Conservation (phyloP, 768 basidiomycete genomes). For the Infundibulicybe gibba region DNA sequence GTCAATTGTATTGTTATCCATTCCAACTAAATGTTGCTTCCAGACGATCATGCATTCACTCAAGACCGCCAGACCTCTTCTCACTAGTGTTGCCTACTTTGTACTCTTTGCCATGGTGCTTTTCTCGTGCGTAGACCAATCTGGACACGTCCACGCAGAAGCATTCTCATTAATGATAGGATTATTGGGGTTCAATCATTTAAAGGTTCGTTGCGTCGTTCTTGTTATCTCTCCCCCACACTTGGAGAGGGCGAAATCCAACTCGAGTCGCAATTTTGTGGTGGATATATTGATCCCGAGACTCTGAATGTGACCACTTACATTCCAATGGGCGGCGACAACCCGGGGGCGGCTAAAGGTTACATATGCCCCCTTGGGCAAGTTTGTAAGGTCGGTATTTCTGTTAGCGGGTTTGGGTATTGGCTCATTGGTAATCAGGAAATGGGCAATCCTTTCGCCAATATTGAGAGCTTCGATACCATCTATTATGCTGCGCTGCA, state of each 20-base stretch:
- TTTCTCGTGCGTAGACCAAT: constrained; percentile 65
- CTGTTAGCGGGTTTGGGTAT: background rate
- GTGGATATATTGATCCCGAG: constrained; percentile 69
- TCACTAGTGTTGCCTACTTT: constrained; percentile 88
- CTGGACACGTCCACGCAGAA: constrained; percentile 47
- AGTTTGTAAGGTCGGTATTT: constrained; percentile 59
- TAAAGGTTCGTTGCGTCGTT: constrained; percentile 74
- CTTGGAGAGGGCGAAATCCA: constrained; percentile 48
- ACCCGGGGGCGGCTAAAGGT: constrained; percentile 52
- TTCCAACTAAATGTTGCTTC: constrained; percentile 5
- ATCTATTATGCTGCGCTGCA: constrained; percentile 80
- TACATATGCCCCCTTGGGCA: constrained; percentile 89
- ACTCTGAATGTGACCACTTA: constrained; percentile 43
- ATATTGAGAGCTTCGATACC: constrained; percentile 84
- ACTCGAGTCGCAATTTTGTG: constrained; percentile 62
- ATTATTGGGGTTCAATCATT: constrained; percentile 96
- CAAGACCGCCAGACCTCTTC: constrained; percentile 86
- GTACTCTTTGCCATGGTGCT: constrained; percentile 85
- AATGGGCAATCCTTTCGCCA: constrained; percentile 57
- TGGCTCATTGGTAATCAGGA: constrained; percentile 38
- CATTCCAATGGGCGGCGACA: constrained; percentile 23
- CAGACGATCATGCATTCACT: constrained; percentile 86
- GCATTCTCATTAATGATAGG: constrained; percentile 69
- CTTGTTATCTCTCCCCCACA: constrained; percentile 52
- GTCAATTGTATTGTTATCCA: background rate